Evolutionary conservation across 495 filamentous ascomycete species (phyloP).

Genomic region (Podospora didyma): DNA sequence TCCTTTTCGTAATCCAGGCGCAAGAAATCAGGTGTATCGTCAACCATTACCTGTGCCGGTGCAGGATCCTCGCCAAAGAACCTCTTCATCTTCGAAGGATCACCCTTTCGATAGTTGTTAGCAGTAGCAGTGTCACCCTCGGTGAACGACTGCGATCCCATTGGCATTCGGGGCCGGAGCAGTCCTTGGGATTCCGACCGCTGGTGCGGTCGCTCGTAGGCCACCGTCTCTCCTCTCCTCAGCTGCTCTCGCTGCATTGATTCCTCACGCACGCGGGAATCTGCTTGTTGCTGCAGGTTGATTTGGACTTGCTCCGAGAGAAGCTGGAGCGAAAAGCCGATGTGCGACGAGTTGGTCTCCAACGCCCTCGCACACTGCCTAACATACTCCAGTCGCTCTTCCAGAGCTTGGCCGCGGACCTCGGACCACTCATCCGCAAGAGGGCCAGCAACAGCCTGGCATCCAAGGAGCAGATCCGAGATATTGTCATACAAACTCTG

Average conservation of each 20-base stretch:
- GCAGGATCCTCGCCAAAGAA: slow-evolving; percentile 80
- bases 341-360: slow-evolving; percentile 80
- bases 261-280: slow-evolving; percentile 37
- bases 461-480: slow-evolving; percentile 80
- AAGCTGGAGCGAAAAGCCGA: slow-evolving; percentile 81
- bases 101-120: slow-evolving; percentile 57
- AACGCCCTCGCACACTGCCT: slow-evolving; percentile 70
- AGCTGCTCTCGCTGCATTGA: slow-evolving; percentile 31
- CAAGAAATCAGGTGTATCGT: slow-evolving; percentile 79
- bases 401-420: slow-evolving; percentile 83
- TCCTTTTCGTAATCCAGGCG: slow-evolving; percentile 87
- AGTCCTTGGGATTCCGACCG: slow-evolving; percentile 44
- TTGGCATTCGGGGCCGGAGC: slow-evolving; percentile 32
- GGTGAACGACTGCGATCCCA: slow-evolving; percentile 62
- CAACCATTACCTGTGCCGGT: slow-evolving; percentile 55
- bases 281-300: slow-evolving; percentile 39
- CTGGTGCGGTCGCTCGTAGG: slow-evolving; percentile 43
- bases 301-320: slow-evolving; percentile 72
- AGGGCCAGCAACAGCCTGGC: slow-evolving; percentile 83
- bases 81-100: slow-evolving; percentile 77
- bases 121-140: slow-evolving; percentile 56
- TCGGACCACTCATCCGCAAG: slow-evolving; percentile 95
- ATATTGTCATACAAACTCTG: slow-evolving; percentile 89
- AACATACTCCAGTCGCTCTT: slow-evolving; percentile 78
- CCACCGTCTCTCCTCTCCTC: slow-evolving; percentile 42